Evolutionary conservation across 768 basidiomycete genomes (phyloP).

Genomic region (Cystobasidium ongulense): DNA sequence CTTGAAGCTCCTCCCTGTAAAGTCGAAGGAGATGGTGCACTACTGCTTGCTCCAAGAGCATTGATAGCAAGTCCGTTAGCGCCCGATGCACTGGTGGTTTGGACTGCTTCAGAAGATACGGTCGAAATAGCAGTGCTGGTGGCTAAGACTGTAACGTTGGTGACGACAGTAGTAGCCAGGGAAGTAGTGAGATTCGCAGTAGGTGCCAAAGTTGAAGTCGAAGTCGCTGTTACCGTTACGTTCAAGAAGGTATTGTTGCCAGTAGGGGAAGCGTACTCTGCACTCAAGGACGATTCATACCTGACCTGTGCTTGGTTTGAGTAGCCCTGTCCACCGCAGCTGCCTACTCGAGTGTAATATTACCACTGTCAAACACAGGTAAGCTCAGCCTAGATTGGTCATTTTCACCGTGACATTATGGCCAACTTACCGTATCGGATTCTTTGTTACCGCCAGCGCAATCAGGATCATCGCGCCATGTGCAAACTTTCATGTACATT

Average conservation of each 20-base stretch:
- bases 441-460: conserved; percentile 36
- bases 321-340: conserved; percentile 6
- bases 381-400: not conserved
- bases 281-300: not conserved
- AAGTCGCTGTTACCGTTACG: not conserved
- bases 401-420: not conserved
- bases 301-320: not conserved
- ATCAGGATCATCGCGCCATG: conserved; percentile 24
- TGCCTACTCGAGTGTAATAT: conserved; percentile 11
- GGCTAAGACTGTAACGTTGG: not conserved
- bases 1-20: not conserved
- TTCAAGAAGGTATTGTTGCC: not conserved
- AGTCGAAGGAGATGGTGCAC: not conserved
- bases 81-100: not conserved
- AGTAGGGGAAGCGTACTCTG: not conserved
- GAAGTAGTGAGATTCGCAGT: not conserved
- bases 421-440: conserved; percentile 29
- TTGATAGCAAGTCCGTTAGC: not conserved
- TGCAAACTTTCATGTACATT: conserved; percentile 12
- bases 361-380: not conserved
- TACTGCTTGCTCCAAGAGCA: not conserved
- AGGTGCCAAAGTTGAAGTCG: not conserved
- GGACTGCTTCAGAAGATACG: not conserved
- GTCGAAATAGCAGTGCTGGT: not conserved
- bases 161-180: not conserved